A percentile compares a stretch with the other conserved stretches of the same genome.
Evolutionary conservation across 75 land plant species (phyloP).

Genomic region (Sequoia sempervirens): DNA sequence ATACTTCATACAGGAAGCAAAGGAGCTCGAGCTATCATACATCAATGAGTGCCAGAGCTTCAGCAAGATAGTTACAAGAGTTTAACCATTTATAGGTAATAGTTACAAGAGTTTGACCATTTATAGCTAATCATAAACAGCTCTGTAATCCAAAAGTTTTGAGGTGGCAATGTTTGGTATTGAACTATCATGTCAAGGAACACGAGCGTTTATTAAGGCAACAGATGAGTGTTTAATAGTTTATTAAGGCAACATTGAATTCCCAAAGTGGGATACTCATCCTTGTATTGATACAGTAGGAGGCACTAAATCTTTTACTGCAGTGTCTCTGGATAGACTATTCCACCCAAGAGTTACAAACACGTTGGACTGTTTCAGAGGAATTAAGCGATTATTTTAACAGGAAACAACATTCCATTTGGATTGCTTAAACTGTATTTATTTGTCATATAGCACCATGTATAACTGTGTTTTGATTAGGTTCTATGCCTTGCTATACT

Average conservation of each 20-base stretch:
- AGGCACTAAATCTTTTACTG: background rate
- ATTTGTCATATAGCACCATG: background rate
- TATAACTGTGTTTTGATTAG: background rate
- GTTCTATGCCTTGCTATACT: background rate
- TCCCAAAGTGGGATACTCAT: background rate
- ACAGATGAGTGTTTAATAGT: background rate
- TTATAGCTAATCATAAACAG: background rate
- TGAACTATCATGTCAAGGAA: background rate
- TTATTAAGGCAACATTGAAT: background rate
- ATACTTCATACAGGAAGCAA: conserved; percentile 88
- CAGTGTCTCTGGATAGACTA: background rate
- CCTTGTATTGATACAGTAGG: background rate
- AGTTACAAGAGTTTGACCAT: background rate
- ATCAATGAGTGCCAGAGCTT: conserved; percentile 90
- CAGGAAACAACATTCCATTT: background rate
- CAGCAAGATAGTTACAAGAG: conserved; percentile 40
- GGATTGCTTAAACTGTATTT: background rate
- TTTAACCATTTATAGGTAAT: conserved; percentile 10
- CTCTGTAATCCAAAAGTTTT: background rate
- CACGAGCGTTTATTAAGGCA: background rate
- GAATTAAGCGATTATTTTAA: background rate
- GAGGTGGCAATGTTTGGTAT: background rate
- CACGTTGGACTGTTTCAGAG: background rate
- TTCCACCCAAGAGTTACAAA: background rate
- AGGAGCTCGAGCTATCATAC: conserved; percentile 93